phyloP scores from a whole-genome alignment of 208 protist species.

The Phytomonas serpens region DNA sequence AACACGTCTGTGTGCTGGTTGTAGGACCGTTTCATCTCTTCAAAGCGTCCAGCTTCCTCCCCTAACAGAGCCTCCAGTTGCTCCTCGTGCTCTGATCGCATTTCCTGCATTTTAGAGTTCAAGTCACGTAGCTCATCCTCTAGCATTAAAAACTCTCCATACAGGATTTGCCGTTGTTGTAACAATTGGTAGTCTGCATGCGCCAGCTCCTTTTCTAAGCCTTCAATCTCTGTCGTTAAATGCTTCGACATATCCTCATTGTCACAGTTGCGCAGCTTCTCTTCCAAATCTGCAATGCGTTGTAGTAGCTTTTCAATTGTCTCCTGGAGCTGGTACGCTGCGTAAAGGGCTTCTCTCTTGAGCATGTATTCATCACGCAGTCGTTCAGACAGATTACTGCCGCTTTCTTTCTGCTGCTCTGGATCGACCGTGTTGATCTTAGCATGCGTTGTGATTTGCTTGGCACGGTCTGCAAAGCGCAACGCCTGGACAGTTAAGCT shows the following conservation, averaged over 20 bases:
- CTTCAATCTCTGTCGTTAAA: conserved; percentile 46
- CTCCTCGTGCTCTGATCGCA: conserved; percentile 68
- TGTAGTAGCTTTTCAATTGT: conserved; percentile 49
- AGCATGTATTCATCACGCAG: conserved; percentile 54
- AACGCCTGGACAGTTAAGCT: conserved; percentile 79
- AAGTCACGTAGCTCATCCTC: conserved; percentile 55
- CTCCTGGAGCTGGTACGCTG: conserved; percentile 62
- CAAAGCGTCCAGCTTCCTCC: conserved; percentile 34
- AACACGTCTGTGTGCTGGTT: conserved; percentile 20
- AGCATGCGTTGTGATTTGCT: conserved; percentile 72
- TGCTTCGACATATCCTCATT: conserved; percentile 54
- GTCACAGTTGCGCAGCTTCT: conserved; percentile 25
- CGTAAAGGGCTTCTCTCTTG: conserved; percentile 70
- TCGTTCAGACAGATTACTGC: conserved; percentile 28
- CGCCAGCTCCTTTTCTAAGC: conserved; percentile 41
- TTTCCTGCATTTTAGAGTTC: conserved; percentile 65
- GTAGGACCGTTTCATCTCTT: conserved; percentile 31
- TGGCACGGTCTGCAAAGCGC: conserved; percentile 81
- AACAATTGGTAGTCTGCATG: conserved; percentile 56
- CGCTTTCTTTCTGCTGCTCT: conserved; percentile 27
- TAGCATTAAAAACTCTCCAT: conserved; percentile 49
- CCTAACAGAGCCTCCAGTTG: conserved; percentile 45
- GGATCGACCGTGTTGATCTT: conserved; percentile 64
- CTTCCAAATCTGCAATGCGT: conserved; percentile 58
- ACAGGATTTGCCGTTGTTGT: conserved; percentile 54